Conservation (phyloP, 2,329 filamentous ascomycete species). For the Coleophoma cylindrospora region DNA sequence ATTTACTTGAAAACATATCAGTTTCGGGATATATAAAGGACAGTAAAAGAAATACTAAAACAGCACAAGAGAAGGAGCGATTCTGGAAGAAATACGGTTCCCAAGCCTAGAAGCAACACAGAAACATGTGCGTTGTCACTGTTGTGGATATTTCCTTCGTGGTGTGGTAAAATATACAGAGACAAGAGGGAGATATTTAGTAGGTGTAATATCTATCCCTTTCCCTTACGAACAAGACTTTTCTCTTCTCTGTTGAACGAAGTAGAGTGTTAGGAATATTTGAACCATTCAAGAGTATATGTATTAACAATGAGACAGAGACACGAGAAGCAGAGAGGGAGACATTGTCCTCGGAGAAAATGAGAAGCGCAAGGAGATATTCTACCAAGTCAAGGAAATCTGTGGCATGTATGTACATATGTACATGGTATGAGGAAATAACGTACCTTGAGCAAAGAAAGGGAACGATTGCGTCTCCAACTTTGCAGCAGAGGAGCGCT, state of each 20-base stretch:
- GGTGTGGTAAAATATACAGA: neutral
- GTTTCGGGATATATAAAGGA: too few species aligned
- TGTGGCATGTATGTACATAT: too few species aligned
- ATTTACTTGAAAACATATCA: too few species aligned
- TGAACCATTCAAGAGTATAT: neutral
- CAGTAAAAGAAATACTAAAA: too few species aligned
- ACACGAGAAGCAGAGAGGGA: neutral
- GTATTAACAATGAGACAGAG: neutral
- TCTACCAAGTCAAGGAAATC: neutral
- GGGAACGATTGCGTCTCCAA: neutral
- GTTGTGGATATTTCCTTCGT: too few species aligned
- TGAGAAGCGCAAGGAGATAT: neutral
- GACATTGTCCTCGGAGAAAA: neutral
- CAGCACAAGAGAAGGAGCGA: too few species aligned
- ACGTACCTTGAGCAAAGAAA: constrained; percentile 1
- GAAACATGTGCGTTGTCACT: too few species aligned
- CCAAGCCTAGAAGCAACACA: too few species aligned
- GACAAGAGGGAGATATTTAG: neutral
- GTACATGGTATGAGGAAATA: neutral
- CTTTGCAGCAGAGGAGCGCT: neutral
- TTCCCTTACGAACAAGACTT: neutral
- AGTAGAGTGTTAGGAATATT: too few species aligned
- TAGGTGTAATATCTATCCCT: constrained; percentile 1
- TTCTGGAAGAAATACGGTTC: too few species aligned
- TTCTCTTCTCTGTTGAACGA: neutral